Percentiles rank a stretch among this genome's conserved stretches.
phyloP scores from a whole-genome alignment of 805 yeast genomes.

The Ogataea wickerhamii region DNA sequence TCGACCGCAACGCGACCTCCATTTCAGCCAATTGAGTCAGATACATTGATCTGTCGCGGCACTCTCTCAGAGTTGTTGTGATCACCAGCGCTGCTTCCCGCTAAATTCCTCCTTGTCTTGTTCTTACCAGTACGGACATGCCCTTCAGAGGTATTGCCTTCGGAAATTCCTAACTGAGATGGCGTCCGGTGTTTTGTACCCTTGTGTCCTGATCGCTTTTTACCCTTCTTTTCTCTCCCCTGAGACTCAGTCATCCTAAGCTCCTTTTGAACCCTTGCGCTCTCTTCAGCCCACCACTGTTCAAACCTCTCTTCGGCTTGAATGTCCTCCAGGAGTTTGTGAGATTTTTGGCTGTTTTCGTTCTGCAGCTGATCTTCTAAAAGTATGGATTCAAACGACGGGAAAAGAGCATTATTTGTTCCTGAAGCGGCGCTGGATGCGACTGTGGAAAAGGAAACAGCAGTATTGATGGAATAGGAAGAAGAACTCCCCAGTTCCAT shows the following conservation, averaged over 20 bases:
- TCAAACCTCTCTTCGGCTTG: conserved; percentile 83
- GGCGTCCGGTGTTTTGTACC: not conserved
- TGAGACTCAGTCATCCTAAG: conserved; percentile 18
- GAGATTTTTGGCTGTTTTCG: conserved; percentile 17
- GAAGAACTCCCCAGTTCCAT: conserved; percentile 3
- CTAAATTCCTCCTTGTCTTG: not conserved
- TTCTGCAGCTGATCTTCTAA: conserved; percentile 27
- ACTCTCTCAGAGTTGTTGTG: no score
- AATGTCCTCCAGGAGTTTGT: conserved; percentile 51
- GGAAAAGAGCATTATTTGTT: conserved; percentile 17
- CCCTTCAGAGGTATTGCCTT: not conserved
- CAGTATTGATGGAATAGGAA: not conserved
- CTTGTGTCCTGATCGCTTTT: not conserved
- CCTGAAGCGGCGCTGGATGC: conserved; percentile 5
- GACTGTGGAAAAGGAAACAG: conserved; percentile 8
- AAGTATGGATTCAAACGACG: conserved; percentile 27
- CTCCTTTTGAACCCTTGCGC: conserved; percentile 55
- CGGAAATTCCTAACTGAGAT: not conserved
- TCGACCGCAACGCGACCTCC: no score
- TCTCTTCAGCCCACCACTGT: conserved; percentile 83
- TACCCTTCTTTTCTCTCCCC: conserved; percentile 3
- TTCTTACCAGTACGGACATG: not conserved
- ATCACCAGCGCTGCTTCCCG: no score
- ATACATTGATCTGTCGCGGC: no score
- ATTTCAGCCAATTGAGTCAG: not conserved